Evolutionary conservation across 2,329 filamentous ascomycete genomes (phyloP).

Genomic region (Zalaria sp.): DNA sequence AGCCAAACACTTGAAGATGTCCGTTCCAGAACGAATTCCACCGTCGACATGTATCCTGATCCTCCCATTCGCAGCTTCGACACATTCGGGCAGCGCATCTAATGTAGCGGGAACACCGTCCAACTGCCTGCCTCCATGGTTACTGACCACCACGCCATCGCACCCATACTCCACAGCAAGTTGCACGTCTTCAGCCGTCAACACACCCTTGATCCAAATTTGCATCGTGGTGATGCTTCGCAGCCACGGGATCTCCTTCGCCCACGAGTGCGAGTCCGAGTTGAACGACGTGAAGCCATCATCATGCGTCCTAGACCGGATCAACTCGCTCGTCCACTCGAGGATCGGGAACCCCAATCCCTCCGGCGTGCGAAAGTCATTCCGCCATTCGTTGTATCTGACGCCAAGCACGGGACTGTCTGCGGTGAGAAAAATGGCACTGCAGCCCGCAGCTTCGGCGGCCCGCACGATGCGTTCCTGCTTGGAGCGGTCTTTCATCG

Average conservation of each 20-base stretch:
- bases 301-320: conserved; percentile 15
- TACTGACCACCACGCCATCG: conserved; percentile 36
- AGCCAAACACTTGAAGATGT: conserved; percentile 44
- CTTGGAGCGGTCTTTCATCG: conserved; percentile 36
- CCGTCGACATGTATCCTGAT: conserved; percentile 50
- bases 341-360: conserved; percentile 16
- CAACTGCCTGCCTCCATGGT: conserved; percentile 44
- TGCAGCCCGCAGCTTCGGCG: conserved; percentile 28
- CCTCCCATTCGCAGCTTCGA: conserved; percentile 25
- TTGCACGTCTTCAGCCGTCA: conserved; percentile 24
- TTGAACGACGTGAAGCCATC: conserved; percentile 14
- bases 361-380: conserved; percentile 28
- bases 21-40: conserved; percentile 40
- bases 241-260: conserved; percentile 33
- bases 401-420: conserved; percentile 40
- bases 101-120: conserved; percentile 41
- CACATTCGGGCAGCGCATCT: conserved; percentile 30
- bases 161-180: conserved; percentile 28
- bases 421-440: conserved; percentile 40
- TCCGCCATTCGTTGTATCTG: conserved; percentile 39
- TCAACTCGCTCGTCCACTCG: conserved; percentile 11
- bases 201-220: conserved; percentile 31
- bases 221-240: conserved; percentile 32
- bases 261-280: conserved; percentile 24
- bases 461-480: conserved; percentile 23